Base-by-base conservation (phyloP, 2,329 filamentous ascomycete species). In the Ilyonectria destructans region DNA sequence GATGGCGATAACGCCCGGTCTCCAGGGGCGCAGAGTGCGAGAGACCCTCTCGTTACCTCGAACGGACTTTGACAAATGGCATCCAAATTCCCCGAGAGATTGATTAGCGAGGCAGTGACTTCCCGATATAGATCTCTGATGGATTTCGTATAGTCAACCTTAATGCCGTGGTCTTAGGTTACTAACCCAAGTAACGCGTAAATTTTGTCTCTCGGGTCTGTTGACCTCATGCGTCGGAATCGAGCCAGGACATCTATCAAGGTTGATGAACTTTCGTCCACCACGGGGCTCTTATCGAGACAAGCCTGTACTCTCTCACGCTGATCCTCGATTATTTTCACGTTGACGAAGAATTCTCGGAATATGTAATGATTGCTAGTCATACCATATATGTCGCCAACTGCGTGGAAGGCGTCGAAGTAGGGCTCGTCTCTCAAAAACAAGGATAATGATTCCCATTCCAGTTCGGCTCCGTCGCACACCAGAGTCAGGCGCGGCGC, bases 311-410 rank as follows among this genome's bases (percentile, higher is more conserved):
- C 17, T 1, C 40, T 49, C 19, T 10, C 21, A 1, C 69, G 69
- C 13, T 71, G 69, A 8, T 71, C 69, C 10, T 71, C 67, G 0
- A 71, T 62, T 2, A 55, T 46, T n/a, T 71, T 71, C 12, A 58
- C 26, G 0, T 21, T 23, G 0, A 58, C 35, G 3, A 71, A 71
- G 0, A 61, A 35, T 4, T 51, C 9, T 45, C 62, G 26, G 26
- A 26, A 26, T 26, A 26, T 5, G 26, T 26, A 4, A 26, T 26
- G 26, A 26, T 26, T 26, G 26, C 26, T 26, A 26, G 26, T 26
- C 26, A 26, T 5, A 26, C 26, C 26, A 26, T 26, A 26, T 26
- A 6, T 6, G 26, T 26, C 26, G 4, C 26, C 26, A 26, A 26
- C 26, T 26, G 26, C 26, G 7, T 71, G 69, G 23, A 71, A 71